phyloP scores from a whole-genome alignment of 345 rosid genomes.

The Salix brachista region DNA sequence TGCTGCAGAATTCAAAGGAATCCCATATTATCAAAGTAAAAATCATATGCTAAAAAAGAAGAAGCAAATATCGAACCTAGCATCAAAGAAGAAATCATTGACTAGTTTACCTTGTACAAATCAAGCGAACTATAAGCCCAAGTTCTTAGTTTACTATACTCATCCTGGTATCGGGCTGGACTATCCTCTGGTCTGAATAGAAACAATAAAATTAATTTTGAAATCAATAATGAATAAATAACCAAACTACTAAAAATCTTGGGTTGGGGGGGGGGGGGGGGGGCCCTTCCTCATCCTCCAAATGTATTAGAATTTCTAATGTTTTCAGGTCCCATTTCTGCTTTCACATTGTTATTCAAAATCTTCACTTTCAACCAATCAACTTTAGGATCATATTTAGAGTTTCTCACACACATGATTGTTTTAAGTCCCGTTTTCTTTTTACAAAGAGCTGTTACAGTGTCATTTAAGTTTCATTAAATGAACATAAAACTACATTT shows the following conservation, averaged over 20 bases:
- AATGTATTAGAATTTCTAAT: constrained; percentile 2
- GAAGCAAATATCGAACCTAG: neutral
- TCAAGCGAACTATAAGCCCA: constrained; percentile 84
- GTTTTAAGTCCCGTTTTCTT: neutral
- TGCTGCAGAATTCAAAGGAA: constrained; percentile 52
- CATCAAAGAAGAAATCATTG: neutral
- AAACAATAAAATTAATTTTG: neutral
- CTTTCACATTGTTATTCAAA: neutral
- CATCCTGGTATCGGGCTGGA: constrained; percentile 59
- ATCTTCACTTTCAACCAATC: neutral
- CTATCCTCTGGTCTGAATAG: constrained; percentile 56
- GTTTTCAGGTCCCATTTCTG: neutral
- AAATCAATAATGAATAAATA: neutral
- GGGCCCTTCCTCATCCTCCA: neutral
- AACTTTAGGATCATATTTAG: neutral
- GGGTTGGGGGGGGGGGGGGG: no score
- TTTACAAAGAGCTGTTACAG: neutral
- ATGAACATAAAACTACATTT: neutral
- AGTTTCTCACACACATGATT: neutral
- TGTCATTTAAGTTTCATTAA: neutral
- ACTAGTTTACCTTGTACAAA: constrained; percentile 61
- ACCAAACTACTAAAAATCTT: neutral
- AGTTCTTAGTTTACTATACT: constrained; percentile 75
- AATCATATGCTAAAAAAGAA: neutral
- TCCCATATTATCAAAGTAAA: neutral